Conservation (phyloP, 2,329 filamentous ascomycete species). For the Monascus ruber region DNA sequence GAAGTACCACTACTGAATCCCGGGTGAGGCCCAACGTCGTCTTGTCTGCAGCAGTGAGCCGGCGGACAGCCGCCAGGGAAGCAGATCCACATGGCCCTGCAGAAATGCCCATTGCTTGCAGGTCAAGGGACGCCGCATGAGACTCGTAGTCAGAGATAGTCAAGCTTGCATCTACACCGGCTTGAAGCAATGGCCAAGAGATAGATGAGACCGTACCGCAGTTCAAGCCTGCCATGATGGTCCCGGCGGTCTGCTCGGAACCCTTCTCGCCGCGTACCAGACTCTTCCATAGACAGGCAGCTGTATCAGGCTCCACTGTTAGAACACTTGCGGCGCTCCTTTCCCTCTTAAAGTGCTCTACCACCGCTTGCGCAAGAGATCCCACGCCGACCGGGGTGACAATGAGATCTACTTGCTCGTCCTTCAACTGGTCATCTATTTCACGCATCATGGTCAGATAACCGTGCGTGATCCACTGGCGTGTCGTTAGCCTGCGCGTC, state of each 20-base stretch:
- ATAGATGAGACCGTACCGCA: constrained; percentile 57
- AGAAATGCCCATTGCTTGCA: constrained; percentile 37
- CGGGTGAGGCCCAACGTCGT: constrained; percentile 24
- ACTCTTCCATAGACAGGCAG: constrained; percentile 41
- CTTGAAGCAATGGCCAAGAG: constrained; percentile 51
- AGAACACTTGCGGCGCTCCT: constrained; percentile 37
- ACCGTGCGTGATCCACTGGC: constrained; percentile 60
- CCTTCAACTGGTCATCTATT: constrained; percentile 49
- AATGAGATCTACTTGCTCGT: constrained; percentile 32
- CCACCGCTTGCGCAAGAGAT: constrained; percentile 59
- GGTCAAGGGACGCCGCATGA: constrained; percentile 46
- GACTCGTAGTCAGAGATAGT: constrained; percentile 52
- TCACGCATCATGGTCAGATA: constrained; percentile 64
- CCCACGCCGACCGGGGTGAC: constrained; percentile 63
- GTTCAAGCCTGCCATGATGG: constrained; percentile 64
- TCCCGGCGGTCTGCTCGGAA: constrained; percentile 45
- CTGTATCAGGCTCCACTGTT: constrained; percentile 59
- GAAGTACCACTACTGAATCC: constrained; percentile 51
- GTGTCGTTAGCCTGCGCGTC: no score
- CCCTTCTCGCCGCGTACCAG: constrained; percentile 37
- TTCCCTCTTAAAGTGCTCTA: constrained; percentile 49
- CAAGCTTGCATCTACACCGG: constrained; percentile 49
- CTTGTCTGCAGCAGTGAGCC: constrained; percentile 24
- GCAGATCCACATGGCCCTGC: constrained; percentile 56
- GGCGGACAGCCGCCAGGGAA: constrained; percentile 42